phyloP scores from a whole-genome alignment of 768 basidiomycete species.

The Asterophora lycoperdoides region DNA sequence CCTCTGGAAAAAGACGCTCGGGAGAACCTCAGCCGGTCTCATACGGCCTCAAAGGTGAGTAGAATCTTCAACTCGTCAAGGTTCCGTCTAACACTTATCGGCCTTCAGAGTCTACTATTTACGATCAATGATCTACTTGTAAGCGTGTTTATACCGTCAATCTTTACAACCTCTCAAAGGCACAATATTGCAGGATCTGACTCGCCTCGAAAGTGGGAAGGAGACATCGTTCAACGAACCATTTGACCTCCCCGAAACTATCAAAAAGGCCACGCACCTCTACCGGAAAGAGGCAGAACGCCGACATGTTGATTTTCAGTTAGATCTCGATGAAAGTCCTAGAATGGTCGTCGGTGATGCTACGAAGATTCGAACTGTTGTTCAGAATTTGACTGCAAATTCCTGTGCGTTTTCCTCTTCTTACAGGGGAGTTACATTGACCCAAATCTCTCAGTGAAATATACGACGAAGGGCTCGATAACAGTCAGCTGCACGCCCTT shows the following conservation, averaged over 20 bases:
- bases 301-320: constrained; percentile 52
- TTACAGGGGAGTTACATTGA: background rate
- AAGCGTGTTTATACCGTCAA: constrained; percentile 6
- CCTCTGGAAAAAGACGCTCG: constrained; percentile 68
- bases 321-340: constrained; percentile 53
- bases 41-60: constrained; percentile 67
- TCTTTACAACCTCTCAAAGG: background rate
- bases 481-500: constrained; percentile 51
- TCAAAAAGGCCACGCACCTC: constrained; percentile 56
- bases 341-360: constrained; percentile 65
- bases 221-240: constrained; percentile 75
- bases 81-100: background rate
- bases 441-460: constrained; percentile 51
- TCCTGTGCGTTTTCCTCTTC: constrained; percentile 41
- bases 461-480: constrained; percentile 58
- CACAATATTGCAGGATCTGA: constrained; percentile 50
- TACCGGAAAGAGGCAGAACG: constrained; percentile 67
- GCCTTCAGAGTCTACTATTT: constrained; percentile 58
- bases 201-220: constrained; percentile 69
- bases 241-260: constrained; percentile 58
- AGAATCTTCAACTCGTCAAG: background rate
- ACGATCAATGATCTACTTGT: constrained; percentile 81
- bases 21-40: constrained; percentile 66
- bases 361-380: constrained; percentile 69
- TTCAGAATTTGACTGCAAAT: constrained; percentile 76